Conservation (phyloP, 1,284 basidiomycete genomes). For the Melampsora larici-populina region DNA sequence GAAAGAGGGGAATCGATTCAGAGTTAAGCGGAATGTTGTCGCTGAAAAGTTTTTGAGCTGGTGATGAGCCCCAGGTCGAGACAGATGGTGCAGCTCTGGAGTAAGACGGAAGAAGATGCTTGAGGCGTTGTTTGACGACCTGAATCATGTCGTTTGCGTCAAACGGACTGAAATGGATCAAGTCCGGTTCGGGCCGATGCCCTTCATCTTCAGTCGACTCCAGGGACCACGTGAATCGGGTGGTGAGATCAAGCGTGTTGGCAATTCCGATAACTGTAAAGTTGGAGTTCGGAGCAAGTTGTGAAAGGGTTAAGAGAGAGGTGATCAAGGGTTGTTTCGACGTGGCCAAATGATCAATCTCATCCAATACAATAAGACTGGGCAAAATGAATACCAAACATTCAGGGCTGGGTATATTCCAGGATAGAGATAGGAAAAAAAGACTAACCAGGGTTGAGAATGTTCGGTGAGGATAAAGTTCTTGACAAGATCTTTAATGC, state of each 20-base stretch:
- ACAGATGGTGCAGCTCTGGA: slow-evolving; percentile 8
- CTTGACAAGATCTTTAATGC: slow-evolving; percentile 19
- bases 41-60: slow-evolving; percentile 42
- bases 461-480: slow-evolving; percentile 16
- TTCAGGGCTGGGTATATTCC: not conserved
- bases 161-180: slow-evolving; percentile 56
- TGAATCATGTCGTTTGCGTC: slow-evolving; percentile 52
- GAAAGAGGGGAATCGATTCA: slow-evolving; percentile 51
- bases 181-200: slow-evolving; percentile 49
- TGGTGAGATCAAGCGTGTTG: slow-evolving; percentile 51
- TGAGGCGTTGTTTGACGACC: slow-evolving; percentile 53
- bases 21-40: not conserved
- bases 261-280: slow-evolving; percentile 52
- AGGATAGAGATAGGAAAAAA: slow-evolving; percentile 10
- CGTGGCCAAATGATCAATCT: slow-evolving; percentile 55
- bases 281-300: slow-evolving; percentile 44
- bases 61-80: not conserved
- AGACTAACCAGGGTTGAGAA: slow-evolving; percentile 7
- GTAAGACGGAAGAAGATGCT: slow-evolving; percentile 48
- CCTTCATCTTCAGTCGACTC: slow-evolving; percentile 46
- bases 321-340: slow-evolving; percentile 51
- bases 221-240: slow-evolving; percentile 44
- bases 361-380: slow-evolving; percentile 56
- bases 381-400: slow-evolving; percentile 38
- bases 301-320: slow-evolving; percentile 51